Percentiles rank a stretch among this genome's conserved stretches.
Evolutionary conservation across 1,139 yeast species (phyloP).

Genomic region (Taiozyma sp.): DNA sequence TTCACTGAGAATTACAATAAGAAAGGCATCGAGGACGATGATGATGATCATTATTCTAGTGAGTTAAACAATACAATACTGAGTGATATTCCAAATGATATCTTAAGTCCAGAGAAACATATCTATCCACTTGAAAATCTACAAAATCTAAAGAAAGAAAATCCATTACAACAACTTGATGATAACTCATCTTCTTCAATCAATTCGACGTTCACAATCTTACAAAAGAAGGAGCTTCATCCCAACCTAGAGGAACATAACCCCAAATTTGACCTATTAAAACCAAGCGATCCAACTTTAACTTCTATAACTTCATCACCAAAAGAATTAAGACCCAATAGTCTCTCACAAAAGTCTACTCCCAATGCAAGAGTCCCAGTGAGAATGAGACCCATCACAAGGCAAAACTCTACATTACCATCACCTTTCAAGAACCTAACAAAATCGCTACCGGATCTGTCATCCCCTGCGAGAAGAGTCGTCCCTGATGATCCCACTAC

Average conservation of each 20-base stretch:
- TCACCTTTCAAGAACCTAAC: not conserved
- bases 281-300: not conserved
- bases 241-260: not conserved
- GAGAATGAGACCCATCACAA: not conserved
- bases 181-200: not conserved
- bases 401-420: not conserved
- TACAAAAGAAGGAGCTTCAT: constrained; percentile 5
- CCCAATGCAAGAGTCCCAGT: not conserved
- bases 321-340: not conserved
- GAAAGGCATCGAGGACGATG: constrained; percentile 2
- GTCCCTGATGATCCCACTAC: not conserved
- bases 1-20: not conserved
- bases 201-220: not conserved
- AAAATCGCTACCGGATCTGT: not conserved
- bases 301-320: not conserved
- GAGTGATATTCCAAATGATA: constrained; percentile 20
- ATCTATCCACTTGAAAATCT: constrained; percentile 15
- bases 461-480: constrained; percentile 5
- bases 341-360: not conserved
- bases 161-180: not conserved
- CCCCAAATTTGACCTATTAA: not conserved
- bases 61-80: constrained; percentile 14
- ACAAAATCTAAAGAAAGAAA: not conserved
- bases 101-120: constrained; percentile 24
- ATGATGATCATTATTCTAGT: constrained; percentile 2